phyloP scores from a whole-genome alignment of 306 rosid species.

The Dalbergia cultrata region DNA sequence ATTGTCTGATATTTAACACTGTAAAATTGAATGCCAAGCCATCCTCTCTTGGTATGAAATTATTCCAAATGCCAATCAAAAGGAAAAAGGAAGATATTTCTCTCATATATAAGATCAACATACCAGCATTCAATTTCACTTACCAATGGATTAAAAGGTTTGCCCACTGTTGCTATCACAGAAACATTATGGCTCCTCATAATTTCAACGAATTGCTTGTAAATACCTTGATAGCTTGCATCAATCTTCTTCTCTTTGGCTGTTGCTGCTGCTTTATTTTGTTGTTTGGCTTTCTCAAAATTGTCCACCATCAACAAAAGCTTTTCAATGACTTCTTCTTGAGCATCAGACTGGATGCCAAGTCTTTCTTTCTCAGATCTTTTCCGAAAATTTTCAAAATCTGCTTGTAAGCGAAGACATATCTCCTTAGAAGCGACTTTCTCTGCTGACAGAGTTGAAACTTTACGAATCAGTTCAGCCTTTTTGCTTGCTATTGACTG shows the following conservation, averaged over 20 bases:
- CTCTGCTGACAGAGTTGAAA: slow-evolving; percentile 63
- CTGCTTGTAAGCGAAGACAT: slow-evolving; percentile 80
- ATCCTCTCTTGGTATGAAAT: slow-evolving; percentile 7
- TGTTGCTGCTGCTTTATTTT: slow-evolving; percentile 65
- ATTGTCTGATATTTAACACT: slow-evolving; percentile 11
- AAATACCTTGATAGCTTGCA: slow-evolving; percentile 90
- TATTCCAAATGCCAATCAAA: slow-evolving; percentile 20
- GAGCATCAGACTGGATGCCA: slow-evolving; percentile 64
- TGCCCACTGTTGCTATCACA: slow-evolving; percentile 77
- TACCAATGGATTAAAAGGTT: slow-evolving; percentile 91
- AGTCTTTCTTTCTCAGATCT: slow-evolving; percentile 73
- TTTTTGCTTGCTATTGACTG: slow-evolving; percentile 51
- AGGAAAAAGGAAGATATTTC: slow-evolving; percentile 13
- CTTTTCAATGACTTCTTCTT: slow-evolving; percentile 71
- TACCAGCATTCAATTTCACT: slow-evolving; percentile 45
- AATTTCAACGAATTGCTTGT: slow-evolving; percentile 90
- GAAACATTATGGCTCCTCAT: slow-evolving; percentile 81
- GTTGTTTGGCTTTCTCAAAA: slow-evolving; percentile 84
- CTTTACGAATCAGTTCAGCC: slow-evolving; percentile 60
- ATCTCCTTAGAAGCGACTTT: slow-evolving; percentile 75
- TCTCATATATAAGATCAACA: neutral
- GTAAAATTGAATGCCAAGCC: slow-evolving; percentile 4
- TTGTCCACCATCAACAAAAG: slow-evolving; percentile 88
- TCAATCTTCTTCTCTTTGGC: slow-evolving; percentile 86
- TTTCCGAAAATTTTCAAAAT: slow-evolving; percentile 93